Evolutionary conservation across 139 green algal genomes (phyloP).

Genomic region (Closterium sp.): DNA sequence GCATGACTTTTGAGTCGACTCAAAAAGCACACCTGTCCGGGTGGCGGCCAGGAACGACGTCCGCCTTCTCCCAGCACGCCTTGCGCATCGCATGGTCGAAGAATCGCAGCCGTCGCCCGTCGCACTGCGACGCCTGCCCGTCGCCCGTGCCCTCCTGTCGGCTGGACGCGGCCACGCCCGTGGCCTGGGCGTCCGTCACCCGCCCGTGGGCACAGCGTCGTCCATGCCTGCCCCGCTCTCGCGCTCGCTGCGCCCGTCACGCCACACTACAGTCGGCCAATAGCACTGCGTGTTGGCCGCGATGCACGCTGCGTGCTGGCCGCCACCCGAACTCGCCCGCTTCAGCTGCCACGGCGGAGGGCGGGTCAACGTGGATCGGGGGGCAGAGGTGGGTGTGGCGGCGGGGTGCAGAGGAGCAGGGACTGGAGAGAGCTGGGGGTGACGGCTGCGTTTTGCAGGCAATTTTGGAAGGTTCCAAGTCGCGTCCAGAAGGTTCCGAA

Average conservation of each 20-base stretch:
- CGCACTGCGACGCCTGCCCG: neutral
- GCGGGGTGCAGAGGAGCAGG: too few species aligned
- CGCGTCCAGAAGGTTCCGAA: too few species aligned
- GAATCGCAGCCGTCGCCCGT: slow-evolving; percentile 13
- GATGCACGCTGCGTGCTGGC: neutral
- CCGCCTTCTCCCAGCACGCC: slow-evolving; percentile 35
- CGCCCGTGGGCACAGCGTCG: neutral
- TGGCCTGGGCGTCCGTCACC: neutral
- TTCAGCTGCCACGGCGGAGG: neutral
- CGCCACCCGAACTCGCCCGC: neutral
- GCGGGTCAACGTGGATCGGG: neutral
- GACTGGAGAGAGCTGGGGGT: too few species aligned
- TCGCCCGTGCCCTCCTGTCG: neutral
- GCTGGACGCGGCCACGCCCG: neutral
- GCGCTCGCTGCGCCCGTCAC: neutral
- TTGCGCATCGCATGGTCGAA: slow-evolving; percentile 37
- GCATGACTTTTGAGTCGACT: too few species aligned
- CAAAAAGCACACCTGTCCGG: slow-evolving; percentile 28
- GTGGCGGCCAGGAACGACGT: slow-evolving; percentile 35
- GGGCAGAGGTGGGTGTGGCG: neutral
- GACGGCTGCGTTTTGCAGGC: too few species aligned
- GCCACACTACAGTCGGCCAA: neutral
- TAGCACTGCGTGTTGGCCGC: neutral
- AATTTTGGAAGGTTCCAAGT: too few species aligned
- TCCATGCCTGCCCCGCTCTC: neutral